These are phyloP conservation scores for Colletotrichum liaoningense DNA, from an alignment of 2,329 filamentous ascomycete genomes.

Conservation along the genomic window DNA sequence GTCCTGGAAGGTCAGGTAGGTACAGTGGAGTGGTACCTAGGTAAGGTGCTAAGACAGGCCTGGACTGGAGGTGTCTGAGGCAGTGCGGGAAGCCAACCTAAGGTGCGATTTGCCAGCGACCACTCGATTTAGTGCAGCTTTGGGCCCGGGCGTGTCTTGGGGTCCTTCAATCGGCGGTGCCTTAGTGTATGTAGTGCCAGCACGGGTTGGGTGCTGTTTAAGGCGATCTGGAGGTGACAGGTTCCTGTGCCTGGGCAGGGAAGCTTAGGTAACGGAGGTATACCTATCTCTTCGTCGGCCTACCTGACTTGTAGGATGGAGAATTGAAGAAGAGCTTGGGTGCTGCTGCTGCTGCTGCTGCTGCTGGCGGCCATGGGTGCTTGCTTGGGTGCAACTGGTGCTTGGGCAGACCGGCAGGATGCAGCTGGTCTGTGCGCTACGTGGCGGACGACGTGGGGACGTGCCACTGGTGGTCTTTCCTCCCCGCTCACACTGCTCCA, in stretches of 20 bases:
- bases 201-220: not conserved
- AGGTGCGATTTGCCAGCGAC: not conserved
- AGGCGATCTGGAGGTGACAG: not conserved
- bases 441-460: conserved; percentile 5
- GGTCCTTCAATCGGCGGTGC: not conserved
- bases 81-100: not conserved
- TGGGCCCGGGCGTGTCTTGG: not conserved
- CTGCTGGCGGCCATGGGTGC: not conserved
- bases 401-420: conserved; percentile 13
- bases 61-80: not conserved
- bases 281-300: not conserved
- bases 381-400: not conserved
- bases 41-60: not conserved
- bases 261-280: not conserved
- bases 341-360: not conserved
- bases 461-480: conserved; percentile 14
- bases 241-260: not conserved
- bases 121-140: not conserved
- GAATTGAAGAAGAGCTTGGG: not conserved
- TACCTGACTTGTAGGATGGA: not conserved
- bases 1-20: too few relatives aligned
- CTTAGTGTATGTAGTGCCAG: not conserved
- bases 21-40: too few relatives aligned
- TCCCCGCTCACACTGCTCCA: not conserved
- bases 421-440: conserved; percentile 7